These are phyloP conservation scores for Macadamia tetraphylla DNA, from an alignment of 164 flowering plant species.

Conservation along the genomic window DNA sequence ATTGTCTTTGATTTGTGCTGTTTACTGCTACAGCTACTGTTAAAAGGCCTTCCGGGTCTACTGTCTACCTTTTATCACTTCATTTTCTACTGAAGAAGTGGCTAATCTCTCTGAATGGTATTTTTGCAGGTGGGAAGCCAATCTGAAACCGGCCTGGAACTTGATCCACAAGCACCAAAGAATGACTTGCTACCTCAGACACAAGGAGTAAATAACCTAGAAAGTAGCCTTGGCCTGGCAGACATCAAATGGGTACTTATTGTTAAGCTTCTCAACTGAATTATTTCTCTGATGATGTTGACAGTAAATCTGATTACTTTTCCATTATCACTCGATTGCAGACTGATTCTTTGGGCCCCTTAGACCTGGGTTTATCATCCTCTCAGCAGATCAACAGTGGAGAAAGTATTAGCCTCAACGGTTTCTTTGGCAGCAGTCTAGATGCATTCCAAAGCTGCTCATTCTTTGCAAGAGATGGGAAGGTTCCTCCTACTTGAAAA, in stretches of 20 bases:
- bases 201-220: conserved; percentile 23
- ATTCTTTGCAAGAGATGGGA: conserved; percentile 3
- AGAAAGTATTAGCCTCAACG: conserved; percentile 35
- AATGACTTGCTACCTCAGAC: conserved; percentile 22
- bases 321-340: conserved; percentile 20
- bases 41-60: not conserved
- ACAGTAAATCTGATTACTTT: conserved; percentile 1
- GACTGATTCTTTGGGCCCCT: conserved; percentile 63
- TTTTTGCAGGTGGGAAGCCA: conserved; percentile 28
- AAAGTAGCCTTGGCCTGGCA: conserved; percentile 50
- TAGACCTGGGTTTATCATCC: conserved; percentile 47
- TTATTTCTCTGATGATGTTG: not conserved
- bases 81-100: not conserved
- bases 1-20: no score
- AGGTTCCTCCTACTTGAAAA: conserved; percentile 9
- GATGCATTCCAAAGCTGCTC: conserved; percentile 25
- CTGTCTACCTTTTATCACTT: not conserved
- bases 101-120: not conserved
- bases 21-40: no score
- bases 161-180: conserved; percentile 27
- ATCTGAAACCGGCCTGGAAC: conserved; percentile 18
- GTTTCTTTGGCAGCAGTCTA: conserved; percentile 27
- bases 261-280: not conserved
- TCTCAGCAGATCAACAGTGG: conserved; percentile 28
- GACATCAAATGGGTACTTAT: conserved; percentile 59